Conservation (phyloP, 2,329 filamentous ascomycete species). For the Paecilomyces fulvus region DNA sequence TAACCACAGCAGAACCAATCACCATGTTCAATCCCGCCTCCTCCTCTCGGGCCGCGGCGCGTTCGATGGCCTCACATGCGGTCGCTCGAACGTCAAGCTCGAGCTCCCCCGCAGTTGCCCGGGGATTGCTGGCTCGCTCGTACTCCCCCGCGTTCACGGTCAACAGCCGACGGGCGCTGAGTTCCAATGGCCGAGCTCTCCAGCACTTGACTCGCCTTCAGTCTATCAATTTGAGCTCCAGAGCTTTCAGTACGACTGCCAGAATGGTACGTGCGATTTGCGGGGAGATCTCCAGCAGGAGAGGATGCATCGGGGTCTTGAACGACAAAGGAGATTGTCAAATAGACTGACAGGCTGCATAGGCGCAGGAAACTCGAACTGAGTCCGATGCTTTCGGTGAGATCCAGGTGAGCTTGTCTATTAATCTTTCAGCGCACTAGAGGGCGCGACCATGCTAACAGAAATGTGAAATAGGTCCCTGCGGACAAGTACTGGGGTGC, state of each 20-base stretch:
- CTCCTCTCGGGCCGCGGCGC: conserved; percentile 30
- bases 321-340: not conserved
- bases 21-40: conserved; percentile 23
- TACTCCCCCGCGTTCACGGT: conserved; percentile 17
- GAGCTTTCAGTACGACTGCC: conserved; percentile 29
- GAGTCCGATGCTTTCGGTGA: conserved; percentile 98
- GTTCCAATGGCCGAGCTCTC: conserved; percentile 21
- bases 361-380: conserved; percentile 54
- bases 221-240: conserved; percentile 23
- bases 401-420: conserved; percentile 52
- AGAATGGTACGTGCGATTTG: conserved; percentile 25
- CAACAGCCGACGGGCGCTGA: conserved; percentile 19
- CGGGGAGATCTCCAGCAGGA: not conserved
- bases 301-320: not conserved
- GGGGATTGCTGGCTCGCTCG: conserved; percentile 18
- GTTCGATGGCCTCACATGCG: conserved; percentile 31
- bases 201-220: conserved; percentile 30
- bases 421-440: not conserved
- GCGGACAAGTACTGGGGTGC: conserved; percentile 97
- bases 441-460: not conserved
- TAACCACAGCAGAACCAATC: conserved; percentile 3
- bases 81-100: conserved; percentile 10
- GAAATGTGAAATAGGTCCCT: conserved; percentile 50
- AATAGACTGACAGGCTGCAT: conserved; percentile 3
- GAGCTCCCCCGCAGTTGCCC: conserved; percentile 24